Percentiles rank a stretch among this genome's conserved stretches.
These are phyloP conservation scores for Lodderomyces jiufengensis DNA, from an alignment of 1,139 yeast genomes.

Conservation along the genomic window DNA sequence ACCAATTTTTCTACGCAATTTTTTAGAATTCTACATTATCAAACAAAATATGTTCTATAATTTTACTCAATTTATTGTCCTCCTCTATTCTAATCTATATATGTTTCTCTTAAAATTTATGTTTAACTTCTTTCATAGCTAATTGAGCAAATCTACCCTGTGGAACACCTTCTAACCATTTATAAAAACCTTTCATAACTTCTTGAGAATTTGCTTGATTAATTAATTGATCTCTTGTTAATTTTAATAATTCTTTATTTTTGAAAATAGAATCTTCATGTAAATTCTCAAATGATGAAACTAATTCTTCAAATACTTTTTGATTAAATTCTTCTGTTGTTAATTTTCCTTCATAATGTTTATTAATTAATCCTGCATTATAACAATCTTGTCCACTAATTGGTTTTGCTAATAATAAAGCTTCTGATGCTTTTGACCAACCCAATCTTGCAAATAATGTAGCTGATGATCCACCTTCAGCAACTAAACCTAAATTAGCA, in stretches of 20 bases:
- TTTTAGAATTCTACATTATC: too few species aligned
- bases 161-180: constrained; percentile 74
- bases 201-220: constrained; percentile 61
- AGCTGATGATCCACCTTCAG: constrained; percentile 77
- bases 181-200: constrained; percentile 61
- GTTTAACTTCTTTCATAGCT: constrained; percentile 53
- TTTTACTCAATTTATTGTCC: too few species aligned
- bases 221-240: constrained; percentile 43
- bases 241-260: constrained; percentile 57
- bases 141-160: constrained; percentile 62
- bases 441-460: constrained; percentile 72
- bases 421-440: constrained; percentile 69
- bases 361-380: constrained; percentile 60
- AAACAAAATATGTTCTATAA: too few species aligned
- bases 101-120: constrained; percentile 53
- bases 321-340: constrained; percentile 61
- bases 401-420: constrained; percentile 66
- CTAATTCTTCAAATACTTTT: constrained; percentile 46
- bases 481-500: constrained; percentile 76
- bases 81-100: too few species aligned
- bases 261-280: constrained; percentile 57
- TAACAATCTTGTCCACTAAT: constrained; percentile 58
- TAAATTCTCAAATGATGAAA: constrained; percentile 43
- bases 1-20: too few species aligned
- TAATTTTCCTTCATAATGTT: constrained; percentile 37